These are phyloP conservation scores for Hypoxylon sp. DNA, from an alignment of 2,329 filamentous ascomycete species.

Conservation along the genomic window DNA sequence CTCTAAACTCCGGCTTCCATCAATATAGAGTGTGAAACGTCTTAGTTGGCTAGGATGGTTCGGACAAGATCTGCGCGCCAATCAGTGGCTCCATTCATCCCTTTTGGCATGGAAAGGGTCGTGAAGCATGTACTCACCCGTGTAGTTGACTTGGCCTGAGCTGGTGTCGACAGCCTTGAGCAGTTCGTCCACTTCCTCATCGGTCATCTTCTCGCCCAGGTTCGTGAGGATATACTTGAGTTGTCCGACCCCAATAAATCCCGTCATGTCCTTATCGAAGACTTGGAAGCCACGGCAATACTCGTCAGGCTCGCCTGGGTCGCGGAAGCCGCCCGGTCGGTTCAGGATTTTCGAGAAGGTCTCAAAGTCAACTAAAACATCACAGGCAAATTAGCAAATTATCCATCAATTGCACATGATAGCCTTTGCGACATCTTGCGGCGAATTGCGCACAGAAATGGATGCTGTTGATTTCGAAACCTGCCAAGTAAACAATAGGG, in stretches of 20 bases:
- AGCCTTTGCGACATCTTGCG: background rate
- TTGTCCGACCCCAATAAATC: slow-evolving; percentile 97
- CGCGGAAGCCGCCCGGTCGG: slow-evolving; percentile 97
- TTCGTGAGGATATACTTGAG: slow-evolving; percentile 98
- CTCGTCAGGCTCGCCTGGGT: slow-evolving; percentile 96
- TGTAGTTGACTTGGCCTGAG: slow-evolving; percentile 98
- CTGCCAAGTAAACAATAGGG: slow-evolving; percentile 29
- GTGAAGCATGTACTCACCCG: slow-evolving; percentile 71
- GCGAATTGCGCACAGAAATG: background rate
- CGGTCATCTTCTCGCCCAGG: slow-evolving; percentile 98
- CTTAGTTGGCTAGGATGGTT: slow-evolving; percentile 87
- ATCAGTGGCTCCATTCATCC: slow-evolving; percentile 12
- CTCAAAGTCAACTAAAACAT: slow-evolving; percentile 88
- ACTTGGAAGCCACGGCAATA: slow-evolving; percentile 99
- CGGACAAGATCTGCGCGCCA: slow-evolving; percentile 78
- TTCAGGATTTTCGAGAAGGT: slow-evolving; percentile 97
- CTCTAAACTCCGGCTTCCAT: slow-evolving; percentile 49
- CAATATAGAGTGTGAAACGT: slow-evolving; percentile 23
- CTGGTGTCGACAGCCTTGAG: slow-evolving; percentile 98
- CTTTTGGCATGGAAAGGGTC: background rate
- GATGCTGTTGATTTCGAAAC: background rate
- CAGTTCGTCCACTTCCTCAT: slow-evolving; percentile 98
- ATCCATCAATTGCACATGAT: background rate
- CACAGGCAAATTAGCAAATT: slow-evolving; percentile 31
- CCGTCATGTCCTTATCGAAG: slow-evolving; percentile 99